Evolutionary conservation across 257 asterid genomes (phyloP), one percentile per base, ranked within the genome.

Genomic region (Cordia subcordata): DNA sequence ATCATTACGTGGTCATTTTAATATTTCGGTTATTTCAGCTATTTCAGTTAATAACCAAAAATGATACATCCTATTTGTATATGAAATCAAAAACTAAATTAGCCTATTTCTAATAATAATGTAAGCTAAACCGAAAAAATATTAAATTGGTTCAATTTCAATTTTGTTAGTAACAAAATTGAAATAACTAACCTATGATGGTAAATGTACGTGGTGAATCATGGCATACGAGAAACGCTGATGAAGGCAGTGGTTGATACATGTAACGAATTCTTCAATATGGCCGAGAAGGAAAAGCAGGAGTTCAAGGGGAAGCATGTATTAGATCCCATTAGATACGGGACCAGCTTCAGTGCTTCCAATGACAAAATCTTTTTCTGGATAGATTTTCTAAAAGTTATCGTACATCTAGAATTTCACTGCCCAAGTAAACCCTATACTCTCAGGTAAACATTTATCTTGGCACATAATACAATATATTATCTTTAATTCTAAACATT

Each of bases 321-420:
- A 4, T 22, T 77, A 56, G 83, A 80, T 51, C 92, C 92, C 13
- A 76, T 89, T n/a, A 77, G 91, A 61, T 86, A 69, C 42, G 97
- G 95, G 11, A 86, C 95, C 35, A 89, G 95, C 80, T 86, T 82
- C 68, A 86, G 86, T 57, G 53, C 86, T 39, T 72, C 79, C 0
- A 79, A 57, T 13, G 95, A 89, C 15, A 53, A 53, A 33, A 35
- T 63, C 12, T 70, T 65, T 44, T 78, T 72, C 63, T 89, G 96
- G 96, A 84, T 94, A 66, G 96, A 88, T 69, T 89, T 77, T 73
- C 74, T 89, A 58, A 89, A 86, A 76, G 61, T 89, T 42, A 68
- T 76, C 53, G 82, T 89, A 17, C 94, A 89, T 74, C 97, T 95
- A 27, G 53, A 75, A 3, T 82, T 84, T 64, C 65, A 75, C 50